Evolutionary conservation across 441 rosid species (phyloP).

Genomic region (Euphorbia schlechtendalii): DNA sequence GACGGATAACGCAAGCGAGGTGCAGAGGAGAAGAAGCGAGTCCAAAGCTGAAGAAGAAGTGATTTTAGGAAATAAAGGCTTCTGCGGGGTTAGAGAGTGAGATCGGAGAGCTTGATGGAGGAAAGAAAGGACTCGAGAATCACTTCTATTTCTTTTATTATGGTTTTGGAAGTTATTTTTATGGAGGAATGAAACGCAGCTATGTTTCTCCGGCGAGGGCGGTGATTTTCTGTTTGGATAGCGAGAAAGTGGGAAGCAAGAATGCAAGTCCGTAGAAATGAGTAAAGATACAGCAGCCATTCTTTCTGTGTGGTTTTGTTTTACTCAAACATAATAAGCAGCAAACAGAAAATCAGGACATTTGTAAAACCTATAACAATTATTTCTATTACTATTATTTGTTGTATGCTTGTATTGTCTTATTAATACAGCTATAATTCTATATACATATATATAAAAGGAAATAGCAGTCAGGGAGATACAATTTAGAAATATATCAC

Average conservation of each 20-base stretch:
- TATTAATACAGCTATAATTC: too few species aligned
- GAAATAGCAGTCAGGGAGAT: too few species aligned
- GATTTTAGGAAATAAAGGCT: neutral
- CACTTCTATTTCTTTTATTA: neutral
- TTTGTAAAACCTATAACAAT: too few species aligned
- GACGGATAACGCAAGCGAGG: slow-evolving; percentile 66
- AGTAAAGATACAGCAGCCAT: slow-evolving; percentile 49
- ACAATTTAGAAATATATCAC: too few species aligned
- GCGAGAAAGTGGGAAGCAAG: slow-evolving; percentile 35
- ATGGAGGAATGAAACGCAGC: slow-evolving; percentile 12
- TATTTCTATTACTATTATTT: too few species aligned
- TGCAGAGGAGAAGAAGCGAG: slow-evolving; percentile 54
- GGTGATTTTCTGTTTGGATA: slow-evolving; percentile 30
- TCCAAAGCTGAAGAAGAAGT: slow-evolving; percentile 26
- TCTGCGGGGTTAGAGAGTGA: neutral
- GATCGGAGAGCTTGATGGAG: slow-evolving; percentile 21
- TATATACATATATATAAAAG: too few species aligned
- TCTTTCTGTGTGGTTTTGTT: slow-evolving; percentile 10
- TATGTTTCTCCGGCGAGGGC: slow-evolving; percentile 17
- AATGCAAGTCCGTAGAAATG: slow-evolving; percentile 38
- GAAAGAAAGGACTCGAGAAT: slow-evolving; percentile 21
- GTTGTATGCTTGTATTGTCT: too few species aligned
- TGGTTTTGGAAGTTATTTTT: slow-evolving; percentile 5
- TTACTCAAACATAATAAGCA: neutral
- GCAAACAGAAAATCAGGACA: too few species aligned